These are phyloP conservation scores for Rhynchospora breviuscula DNA, from an alignment of 176 grass and related monocot genomes.

Conservation along the genomic window DNA sequence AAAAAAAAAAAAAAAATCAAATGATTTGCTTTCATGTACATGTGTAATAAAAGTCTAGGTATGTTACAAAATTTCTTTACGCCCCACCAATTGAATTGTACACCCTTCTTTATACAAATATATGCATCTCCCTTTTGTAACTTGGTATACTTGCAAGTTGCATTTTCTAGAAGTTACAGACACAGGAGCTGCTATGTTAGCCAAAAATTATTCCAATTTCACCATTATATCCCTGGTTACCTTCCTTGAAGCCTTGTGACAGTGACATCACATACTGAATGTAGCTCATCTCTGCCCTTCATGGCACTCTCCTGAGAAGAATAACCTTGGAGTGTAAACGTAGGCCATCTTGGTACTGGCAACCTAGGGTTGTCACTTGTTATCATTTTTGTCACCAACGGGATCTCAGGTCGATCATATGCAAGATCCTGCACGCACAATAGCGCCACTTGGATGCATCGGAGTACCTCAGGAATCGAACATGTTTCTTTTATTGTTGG, in stretches of 20 bases:
- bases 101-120: not conserved
- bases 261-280: constrained; percentile 19
- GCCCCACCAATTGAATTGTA: not conserved
- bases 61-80: not conserved
- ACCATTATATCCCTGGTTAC: not conserved
- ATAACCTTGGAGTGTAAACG: not conserved
- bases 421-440: constrained; percentile 53
- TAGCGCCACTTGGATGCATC: constrained; percentile 55
- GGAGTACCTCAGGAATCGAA: constrained; percentile 14
- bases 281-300: not conserved
- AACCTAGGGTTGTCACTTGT: constrained; percentile 36
- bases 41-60: too few species aligned
- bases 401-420: constrained; percentile 34
- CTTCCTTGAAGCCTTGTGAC: constrained; percentile 24
- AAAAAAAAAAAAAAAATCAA: too few species aligned
- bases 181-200: not conserved
- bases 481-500: constrained; percentile 19
- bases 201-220: not conserved
- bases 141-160: not conserved
- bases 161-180: not conserved
- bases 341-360: constrained; percentile 19
- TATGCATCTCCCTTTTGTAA: not conserved
- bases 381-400: constrained; percentile 37
- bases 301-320: not conserved
- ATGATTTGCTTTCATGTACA: too few species aligned